phyloP scores from a whole-genome alignment of 768 basidiomycete species.

The Termitomyces sp. region DNA sequence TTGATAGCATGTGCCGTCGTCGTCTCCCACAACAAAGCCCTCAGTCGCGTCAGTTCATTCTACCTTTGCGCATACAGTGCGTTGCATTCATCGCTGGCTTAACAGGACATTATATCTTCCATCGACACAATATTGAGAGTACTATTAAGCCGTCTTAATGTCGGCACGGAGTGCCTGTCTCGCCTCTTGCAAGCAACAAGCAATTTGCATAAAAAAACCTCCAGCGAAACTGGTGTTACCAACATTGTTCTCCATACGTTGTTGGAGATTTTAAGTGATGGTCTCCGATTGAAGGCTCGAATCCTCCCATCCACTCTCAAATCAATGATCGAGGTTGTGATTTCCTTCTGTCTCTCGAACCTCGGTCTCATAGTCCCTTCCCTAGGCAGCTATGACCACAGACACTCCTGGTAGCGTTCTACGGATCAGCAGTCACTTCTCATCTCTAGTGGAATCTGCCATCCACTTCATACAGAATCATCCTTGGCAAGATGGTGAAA shows the following conservation, averaged over 20 bases:
- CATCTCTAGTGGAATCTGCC: slow-evolving; percentile 41
- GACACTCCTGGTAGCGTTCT: slow-evolving; percentile 22
- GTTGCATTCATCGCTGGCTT: not conserved
- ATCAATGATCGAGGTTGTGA: slow-evolving; percentile 47
- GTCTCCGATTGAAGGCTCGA: slow-evolving; percentile 46
- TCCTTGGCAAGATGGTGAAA: slow-evolving; percentile 39
- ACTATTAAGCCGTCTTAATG: slow-evolving; percentile 40
- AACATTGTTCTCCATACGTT: slow-evolving; percentile 35
- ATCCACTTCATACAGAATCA: slow-evolving; percentile 49
- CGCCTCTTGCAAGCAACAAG: slow-evolving; percentile 44
- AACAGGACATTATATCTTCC: slow-evolving; percentile 52
- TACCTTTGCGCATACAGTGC: not conserved
- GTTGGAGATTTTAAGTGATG: slow-evolving; percentile 48
- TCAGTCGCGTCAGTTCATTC: slow-evolving; percentile 39
- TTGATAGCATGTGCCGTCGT: slow-evolving; percentile 45
- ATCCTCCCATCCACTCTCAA: slow-evolving; percentile 41
- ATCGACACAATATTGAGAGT: slow-evolving; percentile 58
- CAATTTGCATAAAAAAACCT: slow-evolving; percentile 32
- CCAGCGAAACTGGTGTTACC: slow-evolving; percentile 17
- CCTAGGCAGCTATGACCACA: slow-evolving; percentile 21
- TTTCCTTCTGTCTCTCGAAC: not conserved
- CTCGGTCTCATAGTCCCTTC: not conserved
- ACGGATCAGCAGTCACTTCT: slow-evolving; percentile 24
- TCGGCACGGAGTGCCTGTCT: slow-evolving; percentile 36
- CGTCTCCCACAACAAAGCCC: slow-evolving; percentile 53